Evolutionary conservation across 169 alveolate genomes (phyloP).

Genomic region (Cryptosporidium sp.): DNA sequence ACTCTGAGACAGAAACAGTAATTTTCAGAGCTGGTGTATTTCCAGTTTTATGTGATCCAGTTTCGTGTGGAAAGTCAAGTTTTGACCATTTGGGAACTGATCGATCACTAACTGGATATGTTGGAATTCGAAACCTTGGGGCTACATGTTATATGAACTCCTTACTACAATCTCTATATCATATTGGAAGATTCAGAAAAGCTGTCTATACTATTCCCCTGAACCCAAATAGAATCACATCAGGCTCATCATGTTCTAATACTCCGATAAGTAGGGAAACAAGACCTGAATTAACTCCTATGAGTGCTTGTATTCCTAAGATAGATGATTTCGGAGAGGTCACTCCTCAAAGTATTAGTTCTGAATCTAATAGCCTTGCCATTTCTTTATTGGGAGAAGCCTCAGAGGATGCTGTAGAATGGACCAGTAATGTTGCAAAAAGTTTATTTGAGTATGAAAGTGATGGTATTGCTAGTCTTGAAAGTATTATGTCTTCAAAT

Average conservation of each 20-base stretch:
- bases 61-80: conserved; percentile 11
- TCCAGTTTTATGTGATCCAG: conserved; percentile 61
- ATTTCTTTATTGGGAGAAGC: conserved; percentile 38
- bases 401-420: conserved; percentile 45
- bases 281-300: neutral
- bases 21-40: conserved; percentile 72
- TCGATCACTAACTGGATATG: conserved; percentile 89
- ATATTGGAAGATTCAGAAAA: conserved; percentile 96
- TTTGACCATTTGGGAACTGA: conserved; percentile 56
- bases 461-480: conserved; percentile 61
- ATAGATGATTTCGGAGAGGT: neutral
- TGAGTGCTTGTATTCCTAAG: neutral
- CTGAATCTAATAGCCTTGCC: conserved; percentile 10
- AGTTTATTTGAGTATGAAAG: conserved; percentile 33
- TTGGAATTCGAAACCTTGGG: conserved; percentile 95
- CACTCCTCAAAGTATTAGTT: conserved; percentile 14
- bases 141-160: conserved; percentile 99
- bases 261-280: neutral
- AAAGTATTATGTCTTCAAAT: conserved; percentile 41
- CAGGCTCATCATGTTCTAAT: conserved; percentile 11
- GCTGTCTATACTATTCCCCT: conserved; percentile 86
- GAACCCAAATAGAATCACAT: neutral
- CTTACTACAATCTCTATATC: conserved; percentile 95
- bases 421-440: conserved; percentile 64
- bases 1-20: conserved; percentile 33